Evolutionary conservation across 306 rosid species (phyloP), one percentile per base, ranked within the genome.

Genomic region (Cucumis melo): DNA sequence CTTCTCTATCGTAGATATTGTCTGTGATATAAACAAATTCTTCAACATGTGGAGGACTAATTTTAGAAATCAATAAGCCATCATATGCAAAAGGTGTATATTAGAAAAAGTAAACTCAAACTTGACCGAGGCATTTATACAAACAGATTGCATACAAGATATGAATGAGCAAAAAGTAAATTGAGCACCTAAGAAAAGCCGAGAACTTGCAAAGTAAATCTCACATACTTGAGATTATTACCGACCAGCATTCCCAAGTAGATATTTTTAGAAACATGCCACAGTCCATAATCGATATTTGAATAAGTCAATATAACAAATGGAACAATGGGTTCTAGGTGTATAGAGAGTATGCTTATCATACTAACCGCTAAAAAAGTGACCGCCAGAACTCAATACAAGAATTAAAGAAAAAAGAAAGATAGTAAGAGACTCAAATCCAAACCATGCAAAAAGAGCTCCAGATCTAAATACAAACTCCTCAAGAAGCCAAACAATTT

Each of bases 321-420:
- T 51, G 29, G 29, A 29, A 27, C 55, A 73, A 27, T 51, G 56
- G n/a, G 46, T 73, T 10, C 17, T 2, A 1, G 62, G 17, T 73
- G 62, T 50, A 51, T 17, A n/a, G 19, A 23, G 23, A 64, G 54
- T 19, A 51, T 29, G 36, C 44, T 14, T 12, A 38, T 76, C 84
- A 80, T 75, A 89, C 98, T 87, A 84, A 94, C 98, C 73, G 98
- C 98, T 64, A 94, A 77, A 82, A 90, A 94, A 79, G n/a, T n/a
- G n/a, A n/a, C n/a, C n/a, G 29, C 29, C 29, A 27, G 2, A 27
- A 27, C 29, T 27, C 29, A 27, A 0, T 27, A 2, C 29, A 27
- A 27, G 29, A 2, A 27, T 27, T 27, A 27, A 27, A 27, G 29
- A 27, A 27, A 27, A 27, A 27, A 27, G 29, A 27, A 27, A n/a